phyloP scores from a whole-genome alignment of 352 stramenopile species.

The Phytophthora podocarpi region DNA sequence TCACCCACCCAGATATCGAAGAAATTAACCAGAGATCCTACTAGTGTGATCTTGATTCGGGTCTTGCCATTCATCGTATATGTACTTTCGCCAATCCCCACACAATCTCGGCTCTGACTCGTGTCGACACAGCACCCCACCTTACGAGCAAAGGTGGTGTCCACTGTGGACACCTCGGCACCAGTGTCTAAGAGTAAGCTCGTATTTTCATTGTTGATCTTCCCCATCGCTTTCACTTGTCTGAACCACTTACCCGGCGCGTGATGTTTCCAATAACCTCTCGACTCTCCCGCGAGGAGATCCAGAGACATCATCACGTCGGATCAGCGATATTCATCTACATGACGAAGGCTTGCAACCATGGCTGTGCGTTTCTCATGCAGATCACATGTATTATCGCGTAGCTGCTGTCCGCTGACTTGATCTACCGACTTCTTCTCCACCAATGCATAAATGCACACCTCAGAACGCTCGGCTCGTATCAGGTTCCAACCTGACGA shows the following conservation, averaged over 20 bases:
- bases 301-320: no score
- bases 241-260: neutral
- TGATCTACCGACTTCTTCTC: neutral
- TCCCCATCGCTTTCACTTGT: neutral
- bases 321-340: no score
- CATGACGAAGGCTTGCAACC: no score
- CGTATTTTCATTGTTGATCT: constrained; percentile 22
- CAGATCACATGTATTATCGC: neutral
- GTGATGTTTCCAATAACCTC: neutral
- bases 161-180: constrained; percentile 25
- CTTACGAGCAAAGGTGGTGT: constrained; percentile 28
- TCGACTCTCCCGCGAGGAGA: no score
- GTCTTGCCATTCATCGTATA: constrained; percentile 7
- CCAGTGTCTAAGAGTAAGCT: constrained; percentile 30
- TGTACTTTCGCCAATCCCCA: neutral
- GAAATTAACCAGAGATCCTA: constrained; percentile 7
- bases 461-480: neutral
- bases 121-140: constrained; percentile 2
- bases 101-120: neutral
- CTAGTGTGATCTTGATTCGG: constrained; percentile 18
- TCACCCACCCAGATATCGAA: constrained; percentile 22
- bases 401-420: no score
- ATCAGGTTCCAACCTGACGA: neutral
- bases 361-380: no score
- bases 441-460: neutral